Conservation (phyloP, 2,329 filamentous ascomycete species). For the Colletotrichum liriopes region DNA sequence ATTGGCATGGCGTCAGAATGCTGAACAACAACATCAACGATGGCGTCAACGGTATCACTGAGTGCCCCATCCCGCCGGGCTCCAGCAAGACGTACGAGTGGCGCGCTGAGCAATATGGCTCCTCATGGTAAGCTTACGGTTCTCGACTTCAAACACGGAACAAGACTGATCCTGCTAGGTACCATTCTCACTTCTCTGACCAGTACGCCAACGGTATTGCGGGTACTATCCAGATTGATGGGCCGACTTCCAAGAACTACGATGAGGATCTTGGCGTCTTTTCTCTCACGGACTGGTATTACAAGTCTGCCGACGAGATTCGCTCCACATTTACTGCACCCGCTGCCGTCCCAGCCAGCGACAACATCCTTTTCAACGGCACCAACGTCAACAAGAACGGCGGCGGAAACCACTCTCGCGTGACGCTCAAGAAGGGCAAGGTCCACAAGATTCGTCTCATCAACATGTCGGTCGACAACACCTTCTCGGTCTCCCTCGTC, state of each 20-base stretch:
- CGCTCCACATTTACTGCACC: slow-evolving; percentile 43
- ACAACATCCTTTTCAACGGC: slow-evolving; percentile 63
- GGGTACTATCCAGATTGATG: slow-evolving; percentile 66
- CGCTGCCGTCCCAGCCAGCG: slow-evolving; percentile 46
- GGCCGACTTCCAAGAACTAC: slow-evolving; percentile 62
- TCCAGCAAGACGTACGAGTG: slow-evolving; percentile 54
- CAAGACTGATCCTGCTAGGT: slow-evolving; percentile 50
- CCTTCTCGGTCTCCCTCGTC: slow-evolving; percentile 71
- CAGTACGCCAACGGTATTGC: slow-evolving; percentile 68
- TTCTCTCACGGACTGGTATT: slow-evolving; percentile 69
- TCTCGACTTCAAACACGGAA: background rate
- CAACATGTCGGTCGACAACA: slow-evolving; percentile 68
- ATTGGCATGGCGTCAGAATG: slow-evolving; percentile 67
- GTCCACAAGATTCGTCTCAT: slow-evolving; percentile 73
- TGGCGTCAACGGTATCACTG: slow-evolving; percentile 61
- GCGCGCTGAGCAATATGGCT: slow-evolving; percentile 57
- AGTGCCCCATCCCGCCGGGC: slow-evolving; percentile 59
- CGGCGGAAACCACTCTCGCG: slow-evolving; percentile 57
- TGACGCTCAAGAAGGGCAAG: slow-evolving; percentile 67
- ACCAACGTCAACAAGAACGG: slow-evolving; percentile 53
- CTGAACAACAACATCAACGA: slow-evolving; percentile 62
- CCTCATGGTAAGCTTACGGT: slow-evolving; percentile 45
- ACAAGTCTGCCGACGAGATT: slow-evolving; percentile 52
- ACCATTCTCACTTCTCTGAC: slow-evolving; percentile 66
- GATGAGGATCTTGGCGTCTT: slow-evolving; percentile 74